Evolutionary conservation across 352 stramenopile species (phyloP), one percentile per base, ranked within the genome.

Genomic region (Phytophthora multivora): DNA sequence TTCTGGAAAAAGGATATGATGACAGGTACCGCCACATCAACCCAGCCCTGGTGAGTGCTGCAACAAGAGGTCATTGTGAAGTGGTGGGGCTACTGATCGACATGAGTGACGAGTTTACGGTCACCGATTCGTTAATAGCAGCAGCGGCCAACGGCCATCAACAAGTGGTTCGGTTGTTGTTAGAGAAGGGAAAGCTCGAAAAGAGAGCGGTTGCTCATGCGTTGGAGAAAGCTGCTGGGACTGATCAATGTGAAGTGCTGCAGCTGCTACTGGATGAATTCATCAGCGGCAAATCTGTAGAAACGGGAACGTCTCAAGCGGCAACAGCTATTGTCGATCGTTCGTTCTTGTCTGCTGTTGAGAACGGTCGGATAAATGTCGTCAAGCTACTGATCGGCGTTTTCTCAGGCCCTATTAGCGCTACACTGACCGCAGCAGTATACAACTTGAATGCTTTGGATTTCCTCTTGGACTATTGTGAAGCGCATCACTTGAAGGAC

Each of bases 391-490:
- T 60, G 30, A 38, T 60, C 16, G 23, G 36, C 16, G 4, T 5
- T 2, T 35, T 39, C 26, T 42, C 48, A 4, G 11, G n/a, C 2
- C 48, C 48, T n/a, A 38, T 63, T n/a, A 35, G 30, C 26, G 39
- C 59, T 23, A 15, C 25, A 11, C 9, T 65, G 28, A 13, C 41
- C 21, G 4, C 21, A 23, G 39, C 57, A 28, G 25, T 10, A 18
- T 51, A n/a, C 1, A 16, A 21, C 5, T 26, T 59, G 8, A 40
- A 45, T 18, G 18, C 53, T 12, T 31, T 65, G 47, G 57, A 45
- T 39, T 65, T 59, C 28, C 19, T 65, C 41, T 35, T 65, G 8
- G 40, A 59, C 8, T 52, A 41, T n/a, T 65, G 30, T 18, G 25
- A 28, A 21, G 28, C 13, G 10, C 25, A 30, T 16, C 25, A 49